Evolutionary conservation across 306 rosid genomes (phyloP), one percentile per base, ranked within the genome.

Genomic region (Gastrolobium villosum): DNA sequence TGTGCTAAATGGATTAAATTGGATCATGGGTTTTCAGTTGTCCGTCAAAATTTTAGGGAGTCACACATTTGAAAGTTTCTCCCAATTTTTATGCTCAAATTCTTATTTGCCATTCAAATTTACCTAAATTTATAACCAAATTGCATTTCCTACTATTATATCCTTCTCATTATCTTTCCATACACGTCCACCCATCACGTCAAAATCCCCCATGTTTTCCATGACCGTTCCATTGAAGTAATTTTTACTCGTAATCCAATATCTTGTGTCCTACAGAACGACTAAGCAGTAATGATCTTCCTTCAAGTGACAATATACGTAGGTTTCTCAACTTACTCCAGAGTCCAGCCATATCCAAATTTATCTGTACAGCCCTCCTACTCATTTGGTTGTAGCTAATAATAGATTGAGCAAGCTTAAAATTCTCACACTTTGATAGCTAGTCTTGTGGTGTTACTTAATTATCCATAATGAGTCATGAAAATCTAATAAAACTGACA

Each of bases 311-410:
- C 63, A 44, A 45, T 67, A 11, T 1, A 52, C 2, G 53, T 50
- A 64, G 75, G n/a, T 77, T 77, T 53, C 74, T 40, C 53, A 5
- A 40, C 49, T 52, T 50, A 41, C 35, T 56, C 70, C 83, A 70
- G 30, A 41, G 26, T 56, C 70, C 83, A 70, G 30, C 62, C 28
- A 54, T 52, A 35, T 7, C 31, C 7, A 54, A 73, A 20, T 43
- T 44, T 15, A 49, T 60, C 4, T 8, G 65, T 57, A 36, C 56
- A 45, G 28, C 28, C 6, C 15, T 10, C 69, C 45, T n/a, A 30
- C 3, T 39, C 59, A 57, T 35, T 48, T 39, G 15, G 54, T 36
- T 3, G 15, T 32, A 48, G 30, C 36, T 31, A 71, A 50, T 7
- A 50, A 32, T 63, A 53, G 15, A 72, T 53, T 66, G 10, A 41